Conservation (phyloP, 768 basidiomycete genomes). For the Panellus pusillus region DNA sequence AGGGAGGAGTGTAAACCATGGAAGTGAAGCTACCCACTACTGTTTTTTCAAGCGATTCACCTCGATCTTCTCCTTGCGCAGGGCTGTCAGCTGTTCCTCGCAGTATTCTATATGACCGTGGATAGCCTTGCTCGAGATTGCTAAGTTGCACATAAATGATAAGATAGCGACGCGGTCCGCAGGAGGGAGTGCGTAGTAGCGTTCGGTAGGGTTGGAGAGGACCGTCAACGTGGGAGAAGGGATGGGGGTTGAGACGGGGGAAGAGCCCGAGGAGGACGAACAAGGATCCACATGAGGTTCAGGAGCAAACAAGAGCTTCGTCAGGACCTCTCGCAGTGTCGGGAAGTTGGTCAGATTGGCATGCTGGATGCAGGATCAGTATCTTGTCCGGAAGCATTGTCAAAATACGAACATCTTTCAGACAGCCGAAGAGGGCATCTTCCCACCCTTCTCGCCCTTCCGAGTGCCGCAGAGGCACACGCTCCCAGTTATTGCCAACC, state of each 20-base stretch:
- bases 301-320: conserved; percentile 71
- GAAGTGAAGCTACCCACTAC: conserved; percentile 55
- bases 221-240: conserved; percentile 38
- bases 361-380: conserved; percentile 47
- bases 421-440: conserved; percentile 82
- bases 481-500: conserved; percentile 85
- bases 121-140: conserved; percentile 86
- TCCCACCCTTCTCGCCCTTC: conserved; percentile 90
- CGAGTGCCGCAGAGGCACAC: conserved; percentile 65
- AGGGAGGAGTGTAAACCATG: conserved; percentile 8
- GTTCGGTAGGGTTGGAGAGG: conserved; percentile 56
- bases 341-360: conserved; percentile 75
- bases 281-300: conserved; percentile 47
- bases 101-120: conserved; percentile 89
- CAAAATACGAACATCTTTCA: conserved; percentile 77
- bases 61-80: conserved; percentile 95
- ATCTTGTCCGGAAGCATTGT: neutral
- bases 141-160: conserved; percentile 86
- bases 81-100: conserved; percentile 85
- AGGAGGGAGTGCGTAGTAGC: conserved; percentile 72
- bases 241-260: conserved; percentile 49
- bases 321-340: conserved; percentile 67
- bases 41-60: conserved; percentile 88
- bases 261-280: conserved; percentile 44
- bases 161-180: conserved; percentile 84